Evolutionary conservation across 495 filamentous ascomycete genomes (phyloP), one percentile per base, ranked within the genome.

Genomic region (Aspergillus diversus): DNA sequence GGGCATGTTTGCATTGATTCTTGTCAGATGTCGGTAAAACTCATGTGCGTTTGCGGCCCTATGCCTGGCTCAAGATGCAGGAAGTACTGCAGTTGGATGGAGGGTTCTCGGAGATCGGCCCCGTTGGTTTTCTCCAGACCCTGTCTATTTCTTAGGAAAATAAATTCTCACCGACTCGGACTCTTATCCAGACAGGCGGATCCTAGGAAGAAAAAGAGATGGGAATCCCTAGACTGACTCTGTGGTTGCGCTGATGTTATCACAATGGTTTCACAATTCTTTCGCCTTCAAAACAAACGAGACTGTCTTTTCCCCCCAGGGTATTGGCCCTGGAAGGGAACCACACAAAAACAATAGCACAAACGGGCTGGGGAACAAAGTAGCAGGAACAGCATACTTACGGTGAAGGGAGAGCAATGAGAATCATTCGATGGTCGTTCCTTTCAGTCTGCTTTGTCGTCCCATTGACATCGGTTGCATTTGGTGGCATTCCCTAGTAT

Each of bases 241-340:
- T 50, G 46, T 50, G 60, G 66, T 63, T 68, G 66, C 59, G 63
- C 61, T 60, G 56, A 61, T 63, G 58, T 55, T 60, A 62, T 65
- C 63, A 57, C 43, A 35, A 64, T 55, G 70, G 70, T 72, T 59
- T 68, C 65, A 72, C 70, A 69, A 57, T 59, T 58, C 15, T 16
- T 60, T 53, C 57, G 34, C 48, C 60, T 42, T 46, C 35, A 48
- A 47, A 64, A 69, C 61, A 58, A 65, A 63, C 61, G 62, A 67
- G 34, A 35, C 64, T 46, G 46, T 63, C 56, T 39, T 54, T 63
- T 55, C 43, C 39, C 17, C 49, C 39, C 65, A 64, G 63, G 54
- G 55, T 46, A 64, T 61, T 61, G 59, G 64, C 57, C 64, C 65
- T 33, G 11, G 52, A 49, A 53, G 54, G 52, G 53, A 62, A 63